These are phyloP conservation scores for Yarrowia yakushimensis DNA, from an alignment of 805 yeast genomes.

Conservation along the genomic window DNA sequence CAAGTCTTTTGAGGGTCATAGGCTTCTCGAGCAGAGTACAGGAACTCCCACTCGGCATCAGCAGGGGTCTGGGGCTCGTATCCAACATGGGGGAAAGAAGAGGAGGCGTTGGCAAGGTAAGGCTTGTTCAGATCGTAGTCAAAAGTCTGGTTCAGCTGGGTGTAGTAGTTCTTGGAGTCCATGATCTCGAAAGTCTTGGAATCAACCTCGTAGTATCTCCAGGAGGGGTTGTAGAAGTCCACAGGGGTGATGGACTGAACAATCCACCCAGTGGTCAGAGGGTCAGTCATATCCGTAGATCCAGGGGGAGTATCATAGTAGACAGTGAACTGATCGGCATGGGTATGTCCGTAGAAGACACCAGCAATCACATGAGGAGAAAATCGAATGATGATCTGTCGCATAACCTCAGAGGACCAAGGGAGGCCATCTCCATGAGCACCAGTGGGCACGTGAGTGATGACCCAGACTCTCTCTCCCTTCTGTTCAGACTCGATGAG, in stretches of 20 bases:
- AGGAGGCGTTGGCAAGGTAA: constrained; percentile 1
- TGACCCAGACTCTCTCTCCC: constrained; percentile 65
- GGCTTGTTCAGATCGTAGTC: constrained; percentile 22
- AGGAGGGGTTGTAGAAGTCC: constrained; percentile 59
- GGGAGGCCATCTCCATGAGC: constrained; percentile 54
- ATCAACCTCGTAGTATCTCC: constrained; percentile 71
- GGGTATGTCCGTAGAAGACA: constrained; percentile 69
- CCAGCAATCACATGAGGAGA: constrained; percentile 67
- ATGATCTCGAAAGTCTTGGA: constrained; percentile 55
- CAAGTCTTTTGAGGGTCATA: constrained; percentile 54
- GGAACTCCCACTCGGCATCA: constrained; percentile 58
- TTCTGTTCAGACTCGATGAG: constrained; percentile 53
- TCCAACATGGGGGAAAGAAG: constrained; percentile 13
- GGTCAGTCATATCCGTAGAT: constrained; percentile 38
- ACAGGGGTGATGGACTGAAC: constrained; percentile 65
- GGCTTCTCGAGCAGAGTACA: constrained; percentile 43
- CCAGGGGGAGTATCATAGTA: constrained; percentile 49
- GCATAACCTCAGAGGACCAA: constrained; percentile 52
- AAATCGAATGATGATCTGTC: constrained; percentile 59
- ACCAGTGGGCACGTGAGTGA: constrained; percentile 63
- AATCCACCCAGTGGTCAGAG: constrained; percentile 59
- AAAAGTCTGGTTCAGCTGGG: constrained; percentile 54
- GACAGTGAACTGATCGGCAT: constrained; percentile 61
- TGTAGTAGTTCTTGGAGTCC: constrained; percentile 57
- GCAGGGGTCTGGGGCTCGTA: constrained; percentile 28